Conservation (phyloP, 192 early-diverging fungal species). For the Coemansia sp. region DNA sequence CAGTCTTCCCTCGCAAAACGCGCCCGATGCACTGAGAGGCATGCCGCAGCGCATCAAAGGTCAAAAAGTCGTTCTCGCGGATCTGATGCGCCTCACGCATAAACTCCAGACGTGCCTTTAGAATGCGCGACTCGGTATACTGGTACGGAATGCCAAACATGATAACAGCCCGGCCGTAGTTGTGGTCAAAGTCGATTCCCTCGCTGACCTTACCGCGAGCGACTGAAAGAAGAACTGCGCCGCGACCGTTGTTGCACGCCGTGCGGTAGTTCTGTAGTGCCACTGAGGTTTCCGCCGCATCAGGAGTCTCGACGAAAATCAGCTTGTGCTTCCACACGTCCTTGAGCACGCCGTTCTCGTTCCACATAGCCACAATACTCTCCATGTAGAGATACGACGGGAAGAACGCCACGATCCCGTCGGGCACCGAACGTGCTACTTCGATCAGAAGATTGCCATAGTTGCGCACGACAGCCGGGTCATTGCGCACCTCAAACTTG, state of each 20-base stretch:
- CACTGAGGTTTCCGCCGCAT: constrained; percentile 93
- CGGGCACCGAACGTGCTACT: constrained; percentile 89
- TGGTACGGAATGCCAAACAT: constrained; percentile 99
- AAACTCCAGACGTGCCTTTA: constrained; percentile 96
- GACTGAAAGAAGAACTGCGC: constrained; percentile 94
- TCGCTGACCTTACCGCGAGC: constrained; percentile 99
- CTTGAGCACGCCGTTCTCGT: constrained; percentile 93
- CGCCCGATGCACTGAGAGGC: constrained; percentile 99
- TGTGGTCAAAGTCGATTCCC: constrained; percentile 99
- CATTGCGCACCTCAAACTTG: constrained; percentile 98
- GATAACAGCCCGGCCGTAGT: constrained; percentile 98
- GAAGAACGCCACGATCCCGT: constrained; percentile 98
- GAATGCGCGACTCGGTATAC: constrained; percentile 92
- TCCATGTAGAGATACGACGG: constrained; percentile 99
- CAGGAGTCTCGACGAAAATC: constrained; percentile 99
- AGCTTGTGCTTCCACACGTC: constrained; percentile 96
- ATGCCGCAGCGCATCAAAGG: constrained; percentile 98
- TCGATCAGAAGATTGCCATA: constrained; percentile 97
- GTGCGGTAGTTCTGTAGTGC: constrained; percentile 93
- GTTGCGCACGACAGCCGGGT: constrained; percentile 97
- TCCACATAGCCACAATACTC: constrained; percentile 97
- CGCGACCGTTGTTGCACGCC: constrained; percentile 97
- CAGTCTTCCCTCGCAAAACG: constrained; percentile 94
- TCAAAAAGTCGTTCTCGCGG: constrained; percentile 98
- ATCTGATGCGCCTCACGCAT: constrained; percentile 89